These are phyloP conservation scores for Crassisporium funariophilum DNA, from an alignment of 768 basidiomycete genomes.

Conservation along the genomic window DNA sequence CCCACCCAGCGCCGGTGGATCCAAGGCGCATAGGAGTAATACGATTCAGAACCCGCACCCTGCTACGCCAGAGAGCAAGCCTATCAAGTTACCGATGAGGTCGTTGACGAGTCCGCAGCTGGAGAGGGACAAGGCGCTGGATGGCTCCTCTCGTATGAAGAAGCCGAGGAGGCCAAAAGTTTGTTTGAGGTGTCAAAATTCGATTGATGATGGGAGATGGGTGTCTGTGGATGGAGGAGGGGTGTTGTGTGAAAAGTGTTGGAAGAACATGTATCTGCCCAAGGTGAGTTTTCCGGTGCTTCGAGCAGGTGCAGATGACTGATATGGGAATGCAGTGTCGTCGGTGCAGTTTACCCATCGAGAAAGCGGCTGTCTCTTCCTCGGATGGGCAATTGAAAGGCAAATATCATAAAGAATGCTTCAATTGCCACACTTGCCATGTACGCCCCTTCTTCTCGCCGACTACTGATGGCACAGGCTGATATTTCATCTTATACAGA, in stretches of 20 bases:
- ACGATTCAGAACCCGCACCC: slow-evolving; percentile 46
- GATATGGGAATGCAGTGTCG: slow-evolving; percentile 64
- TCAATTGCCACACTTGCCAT: slow-evolving; percentile 84
- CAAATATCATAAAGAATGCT: slow-evolving; percentile 92
- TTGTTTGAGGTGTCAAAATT: slow-evolving; percentile 71
- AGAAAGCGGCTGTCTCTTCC: slow-evolving; percentile 88
- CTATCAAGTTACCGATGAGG: slow-evolving; percentile 58
- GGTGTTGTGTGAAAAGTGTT: slow-evolving; percentile 86
- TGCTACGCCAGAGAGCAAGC: slow-evolving; percentile 43
- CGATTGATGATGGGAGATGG: slow-evolving; percentile 82
- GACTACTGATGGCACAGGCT: slow-evolving; percentile 4
- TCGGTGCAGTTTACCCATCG: slow-evolving; percentile 83
- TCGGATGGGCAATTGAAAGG: slow-evolving; percentile 94
- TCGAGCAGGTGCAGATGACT: background rate
- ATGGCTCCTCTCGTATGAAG: slow-evolving; percentile 21
- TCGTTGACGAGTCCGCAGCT: slow-evolving; percentile 43
- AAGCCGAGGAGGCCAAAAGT: slow-evolving; percentile 38
- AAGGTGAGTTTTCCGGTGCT: slow-evolving; percentile 56
- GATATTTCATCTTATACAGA: slow-evolving; percentile 38
- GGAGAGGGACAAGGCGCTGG: slow-evolving; percentile 24
- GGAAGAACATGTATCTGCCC: slow-evolving; percentile 96
- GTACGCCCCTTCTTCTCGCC: slow-evolving; percentile 41
- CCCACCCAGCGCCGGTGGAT: slow-evolving; percentile 16
- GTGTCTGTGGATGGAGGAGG: slow-evolving; percentile 74
- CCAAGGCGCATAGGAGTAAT: slow-evolving; percentile 47